phyloP scores from a whole-genome alignment of 495 filamentous ascomycete genomes.

The Aspergillus bertholletiae region DNA sequence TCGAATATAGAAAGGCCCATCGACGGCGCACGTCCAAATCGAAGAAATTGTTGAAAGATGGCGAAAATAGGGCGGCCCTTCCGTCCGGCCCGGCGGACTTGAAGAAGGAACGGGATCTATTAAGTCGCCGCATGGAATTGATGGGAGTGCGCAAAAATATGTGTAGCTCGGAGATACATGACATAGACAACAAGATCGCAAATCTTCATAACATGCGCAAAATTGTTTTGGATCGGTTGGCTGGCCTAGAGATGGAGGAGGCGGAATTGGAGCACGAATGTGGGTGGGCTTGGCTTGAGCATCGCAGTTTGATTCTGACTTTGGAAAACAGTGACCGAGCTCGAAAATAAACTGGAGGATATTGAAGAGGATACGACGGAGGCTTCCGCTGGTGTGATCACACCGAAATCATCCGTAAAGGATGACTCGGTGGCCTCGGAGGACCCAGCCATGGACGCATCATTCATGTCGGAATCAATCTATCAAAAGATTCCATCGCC shows the following conservation, averaged over 20 bases:
- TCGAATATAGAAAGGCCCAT: conserved; percentile 61
- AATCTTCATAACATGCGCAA: conserved; percentile 92
- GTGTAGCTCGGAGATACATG: conserved; percentile 91
- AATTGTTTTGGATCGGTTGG: conserved; percentile 87
- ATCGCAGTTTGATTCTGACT: background rate
- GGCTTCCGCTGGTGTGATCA: conserved; percentile 24
- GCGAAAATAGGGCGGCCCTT: conserved; percentile 45
- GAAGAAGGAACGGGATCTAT: conserved; percentile 69
- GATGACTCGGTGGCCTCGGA: conserved; percentile 51
- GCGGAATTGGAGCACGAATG: conserved; percentile 83
- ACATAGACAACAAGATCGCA: conserved; percentile 95
- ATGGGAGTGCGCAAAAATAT: conserved; percentile 93
- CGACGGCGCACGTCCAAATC: conserved; percentile 66
- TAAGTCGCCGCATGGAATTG: conserved; percentile 85
- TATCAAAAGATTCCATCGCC: conserved; percentile 84
- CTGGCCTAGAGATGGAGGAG: conserved; percentile 89
- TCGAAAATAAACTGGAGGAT: conserved; percentile 84
- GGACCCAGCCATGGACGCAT: conserved; percentile 54
- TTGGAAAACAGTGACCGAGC: conserved; percentile 60
- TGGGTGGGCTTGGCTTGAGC: conserved; percentile 37
- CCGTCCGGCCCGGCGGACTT: conserved; percentile 65
- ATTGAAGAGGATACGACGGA: conserved; percentile 73
- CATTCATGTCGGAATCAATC: conserved; percentile 97
- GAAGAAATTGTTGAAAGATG: conserved; percentile 68
- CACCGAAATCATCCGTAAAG: conserved; percentile 50